These are phyloP conservation scores for Ligustrum vulgare DNA, from an alignment of 257 asterid species.

Conservation along the genomic window DNA sequence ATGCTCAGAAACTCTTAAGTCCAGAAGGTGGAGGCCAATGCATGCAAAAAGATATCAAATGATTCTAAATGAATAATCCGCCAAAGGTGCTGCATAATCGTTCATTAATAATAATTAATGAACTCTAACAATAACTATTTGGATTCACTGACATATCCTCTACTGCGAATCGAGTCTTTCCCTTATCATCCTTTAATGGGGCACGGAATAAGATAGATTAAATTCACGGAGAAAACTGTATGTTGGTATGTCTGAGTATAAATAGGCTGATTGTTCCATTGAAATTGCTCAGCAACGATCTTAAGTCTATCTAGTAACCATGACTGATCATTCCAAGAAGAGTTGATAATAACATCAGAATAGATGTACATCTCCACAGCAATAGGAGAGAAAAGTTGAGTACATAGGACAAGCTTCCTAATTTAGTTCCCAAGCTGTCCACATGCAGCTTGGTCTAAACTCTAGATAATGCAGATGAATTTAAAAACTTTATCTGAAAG, in stretches of 20 bases:
- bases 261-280: neutral
- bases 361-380: neutral
- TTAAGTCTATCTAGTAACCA: neutral
- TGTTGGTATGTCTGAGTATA: neutral
- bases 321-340: neutral
- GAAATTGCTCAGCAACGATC: neutral
- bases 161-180: neutral
- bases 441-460: neutral
- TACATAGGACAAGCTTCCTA: neutral
- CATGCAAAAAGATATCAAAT: constrained; percentile 7
- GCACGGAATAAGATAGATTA: neutral
- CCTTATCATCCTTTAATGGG: neutral
- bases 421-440: neutral
- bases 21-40: neutral
- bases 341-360: neutral
- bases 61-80: neutral
- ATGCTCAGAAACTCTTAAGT: constrained; percentile 1
- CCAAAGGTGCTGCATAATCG: neutral
- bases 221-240: neutral
- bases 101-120: neutral
- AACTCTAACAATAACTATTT: neutral
- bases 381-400: neutral
- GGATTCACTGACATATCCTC: neutral
- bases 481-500: neutral
- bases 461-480: neutral